Evolutionary conservation across 2,329 filamentous ascomycete genomes (phyloP), one percentile per base, ranked within the genome.

Genomic region (Fusarium tjaetaba): DNA sequence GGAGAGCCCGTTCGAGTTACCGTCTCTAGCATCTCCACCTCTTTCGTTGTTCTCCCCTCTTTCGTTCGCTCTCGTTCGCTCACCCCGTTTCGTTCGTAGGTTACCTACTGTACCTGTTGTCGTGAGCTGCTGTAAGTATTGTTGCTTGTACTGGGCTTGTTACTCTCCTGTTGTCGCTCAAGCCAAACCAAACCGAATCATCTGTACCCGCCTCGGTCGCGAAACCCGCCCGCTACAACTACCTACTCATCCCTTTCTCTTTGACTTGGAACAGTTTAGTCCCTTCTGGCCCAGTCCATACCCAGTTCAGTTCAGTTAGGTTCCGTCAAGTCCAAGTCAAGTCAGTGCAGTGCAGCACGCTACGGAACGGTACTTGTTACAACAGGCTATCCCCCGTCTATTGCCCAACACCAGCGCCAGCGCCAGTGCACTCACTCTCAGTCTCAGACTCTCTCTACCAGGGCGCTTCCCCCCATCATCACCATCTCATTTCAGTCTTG

Each of bases 401-500:
- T 59, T 51, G 56, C 42, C 56, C 56, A 51, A 59, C 42, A 51
- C 41, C 49, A 52, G 46, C 15, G 11, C 30, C 48, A 52, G 46
- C 22, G 9, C 39, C 55, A 49, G 34, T 14, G 11, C 49, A 52
- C 49, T 36, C 34, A 36, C 49, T 22, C 51, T 53, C 58, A 32
- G 32, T 36, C 51, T 61, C 58, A 36, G 32, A 52, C 32, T 36
- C 57, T 65, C 56, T 48, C 61, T 56, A 58, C 53, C 55, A 56
- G 60, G 68, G 43, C 68, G 46, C 57, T 65, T 73, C 58, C 52
- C 64, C 64, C 58, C 67, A 63, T 76, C 63, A 68, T 71, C 75
- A 68, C 60, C 75, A 72, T 66, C 60, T 65, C 73, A 61, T 71
- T 71, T 68, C 73, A 62, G 55, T 71, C 64, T 72, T 55, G 66